Conservation (phyloP, 257 asterid genomes). For the Rehmannia glutinosa region DNA sequence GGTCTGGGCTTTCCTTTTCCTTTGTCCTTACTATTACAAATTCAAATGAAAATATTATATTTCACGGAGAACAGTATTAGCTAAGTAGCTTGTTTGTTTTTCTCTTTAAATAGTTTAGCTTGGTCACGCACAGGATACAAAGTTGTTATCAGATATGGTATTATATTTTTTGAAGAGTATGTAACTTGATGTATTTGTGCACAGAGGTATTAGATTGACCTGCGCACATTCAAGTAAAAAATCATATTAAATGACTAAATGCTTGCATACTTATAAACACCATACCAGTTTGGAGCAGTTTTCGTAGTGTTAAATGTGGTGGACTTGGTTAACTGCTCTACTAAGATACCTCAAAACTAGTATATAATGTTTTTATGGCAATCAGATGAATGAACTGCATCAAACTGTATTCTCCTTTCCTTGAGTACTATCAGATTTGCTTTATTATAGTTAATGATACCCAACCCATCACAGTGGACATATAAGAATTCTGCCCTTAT, state of each 20-base stretch:
- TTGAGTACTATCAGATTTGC: not conserved
- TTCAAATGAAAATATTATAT: not conserved
- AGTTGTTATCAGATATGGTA: not conserved
- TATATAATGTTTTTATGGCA: not conserved
- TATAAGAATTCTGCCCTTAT: not conserved
- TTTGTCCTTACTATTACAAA: not conserved
- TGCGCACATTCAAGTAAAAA: not conserved
- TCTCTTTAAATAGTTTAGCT: not conserved
- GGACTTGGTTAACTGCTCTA: not conserved
- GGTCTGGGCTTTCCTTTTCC: not conserved
- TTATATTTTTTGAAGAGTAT: not conserved
- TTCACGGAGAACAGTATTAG: not conserved
- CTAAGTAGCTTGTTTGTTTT: not conserved
- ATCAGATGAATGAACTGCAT: not conserved
- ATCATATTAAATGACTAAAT: not conserved
- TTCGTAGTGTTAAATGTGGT: not conserved
- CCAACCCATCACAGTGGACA: not conserved
- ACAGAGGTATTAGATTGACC: not conserved
- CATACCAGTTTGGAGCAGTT: not conserved
- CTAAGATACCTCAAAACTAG: not conserved
- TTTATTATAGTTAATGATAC: not conserved
- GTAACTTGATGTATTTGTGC: not conserved
- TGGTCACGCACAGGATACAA: not conserved
- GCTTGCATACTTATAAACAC: not conserved
- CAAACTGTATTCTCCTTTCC: not conserved